phyloP scores from a whole-genome alignment of 2,329 filamentous ascomycete species.

The Parascedosporium putredinis region DNA sequence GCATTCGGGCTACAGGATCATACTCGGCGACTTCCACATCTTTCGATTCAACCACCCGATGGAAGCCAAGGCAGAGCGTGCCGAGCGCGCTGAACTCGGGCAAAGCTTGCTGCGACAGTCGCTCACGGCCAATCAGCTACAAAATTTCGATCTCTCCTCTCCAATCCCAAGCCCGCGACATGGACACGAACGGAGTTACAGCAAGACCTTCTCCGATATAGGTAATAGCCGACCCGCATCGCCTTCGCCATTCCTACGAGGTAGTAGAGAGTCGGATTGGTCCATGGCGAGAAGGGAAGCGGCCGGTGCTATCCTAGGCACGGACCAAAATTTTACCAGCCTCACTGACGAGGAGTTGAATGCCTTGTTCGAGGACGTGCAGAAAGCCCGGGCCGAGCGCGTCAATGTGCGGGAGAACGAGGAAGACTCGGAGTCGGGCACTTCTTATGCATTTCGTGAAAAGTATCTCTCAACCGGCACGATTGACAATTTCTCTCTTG shows the following conservation, averaged over 20 bases:
- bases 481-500: constrained; percentile 89
- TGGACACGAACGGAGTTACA: constrained; percentile 69
- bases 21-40: constrained; percentile 96
- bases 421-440: constrained; percentile 81
- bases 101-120: constrained; percentile 83
- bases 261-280: constrained; percentile 82
- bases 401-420: constrained; percentile 67
- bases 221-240: constrained; percentile 73
- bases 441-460: constrained; percentile 78
- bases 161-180: constrained; percentile 52
- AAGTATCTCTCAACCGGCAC: constrained; percentile 95
- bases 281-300: constrained; percentile 87
- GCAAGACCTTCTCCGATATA: constrained; percentile 67
- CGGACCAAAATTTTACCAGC: constrained; percentile 82
- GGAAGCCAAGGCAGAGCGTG: constrained; percentile 86
- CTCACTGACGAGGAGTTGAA: constrained; percentile 92
- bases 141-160: constrained; percentile 42
- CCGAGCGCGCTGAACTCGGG: constrained; percentile 53
- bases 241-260: constrained; percentile 54
- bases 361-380: constrained; percentile 85
- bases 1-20: constrained; percentile 87
- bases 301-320: constrained; percentile 78
- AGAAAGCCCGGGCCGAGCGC: constrained; percentile 68
- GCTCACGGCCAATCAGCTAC: constrained; percentile 50
- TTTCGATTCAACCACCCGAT: constrained; percentile 97